Conservation (phyloP, 495 filamentous ascomycete genomes). For the Chaetomium tenue region DNA sequence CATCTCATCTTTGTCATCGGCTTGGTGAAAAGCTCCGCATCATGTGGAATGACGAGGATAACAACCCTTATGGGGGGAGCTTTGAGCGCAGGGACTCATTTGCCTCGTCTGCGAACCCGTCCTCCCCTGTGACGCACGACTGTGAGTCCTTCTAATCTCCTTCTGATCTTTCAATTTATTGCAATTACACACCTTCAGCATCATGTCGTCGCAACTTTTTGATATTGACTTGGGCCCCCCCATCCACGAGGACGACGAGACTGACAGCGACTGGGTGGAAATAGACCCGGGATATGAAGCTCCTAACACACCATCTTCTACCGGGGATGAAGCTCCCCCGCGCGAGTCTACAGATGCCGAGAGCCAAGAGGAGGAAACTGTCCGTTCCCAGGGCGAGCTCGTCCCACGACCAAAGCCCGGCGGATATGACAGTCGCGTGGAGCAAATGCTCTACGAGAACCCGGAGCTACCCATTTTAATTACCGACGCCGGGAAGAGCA, state of each 20-base stretch:
- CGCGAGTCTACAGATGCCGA: conserved; percentile 34
- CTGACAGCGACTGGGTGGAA: conserved; percentile 46
- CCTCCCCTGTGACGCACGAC: conserved; percentile 56
- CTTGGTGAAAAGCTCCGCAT: conserved; percentile 18
- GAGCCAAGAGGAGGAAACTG: conserved; percentile 54
- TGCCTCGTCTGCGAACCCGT: conserved; percentile 66
- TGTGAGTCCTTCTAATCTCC: conserved; percentile 37
- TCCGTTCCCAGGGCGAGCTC: conserved; percentile 50
- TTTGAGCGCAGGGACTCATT: conserved; percentile 80
- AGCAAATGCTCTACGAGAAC: conserved; percentile 95
- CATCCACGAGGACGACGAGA: conserved; percentile 25
- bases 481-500: conserved; percentile 90
- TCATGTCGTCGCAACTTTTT: conserved; percentile 39
- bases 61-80: conserved; percentile 85
- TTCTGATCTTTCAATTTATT: not conserved
- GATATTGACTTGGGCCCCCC: conserved; percentile 24
- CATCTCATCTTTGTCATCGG: conserved; percentile 7
- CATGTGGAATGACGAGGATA: conserved; percentile 88
- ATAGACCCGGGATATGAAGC: conserved; percentile 47
- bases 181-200: conserved; percentile 17
- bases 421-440: conserved; percentile 90
- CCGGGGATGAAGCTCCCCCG: conserved; percentile 42
- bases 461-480: conserved; percentile 86
- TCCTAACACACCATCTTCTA: conserved; percentile 46
- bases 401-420: conserved; percentile 67